A percentile compares a stretch with the other conserved stretches of the same genome.
phyloP scores from a whole-genome alignment of 768 basidiomycete species.

The Lyophyllum shimeji region DNA sequence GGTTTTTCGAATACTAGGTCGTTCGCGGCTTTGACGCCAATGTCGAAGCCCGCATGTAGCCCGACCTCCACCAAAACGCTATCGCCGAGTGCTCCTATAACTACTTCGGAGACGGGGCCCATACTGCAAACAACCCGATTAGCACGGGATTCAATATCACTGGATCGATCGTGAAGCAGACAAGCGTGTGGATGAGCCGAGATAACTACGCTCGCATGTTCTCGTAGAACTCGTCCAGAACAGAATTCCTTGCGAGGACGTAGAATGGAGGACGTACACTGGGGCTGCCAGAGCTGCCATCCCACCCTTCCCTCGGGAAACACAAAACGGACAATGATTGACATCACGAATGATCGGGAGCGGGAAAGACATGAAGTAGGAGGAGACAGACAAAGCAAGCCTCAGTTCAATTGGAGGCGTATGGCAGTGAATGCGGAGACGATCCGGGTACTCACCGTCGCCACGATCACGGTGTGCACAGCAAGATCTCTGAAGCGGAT shows the following conservation, averaged over 20 bases:
- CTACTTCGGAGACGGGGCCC: slow-evolving; percentile 53
- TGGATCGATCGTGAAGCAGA: neutral
- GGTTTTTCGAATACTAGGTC: slow-evolving; percentile 51
- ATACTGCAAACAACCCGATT: slow-evolving; percentile 31
- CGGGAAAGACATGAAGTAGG: neutral
- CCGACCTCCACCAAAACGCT: slow-evolving; percentile 59
- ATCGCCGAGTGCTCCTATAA: slow-evolving; percentile 52
- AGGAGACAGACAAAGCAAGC: neutral
- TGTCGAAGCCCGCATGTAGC: slow-evolving; percentile 52
- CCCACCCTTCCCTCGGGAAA: slow-evolving; percentile 30
- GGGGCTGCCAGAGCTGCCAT: slow-evolving; percentile 42
- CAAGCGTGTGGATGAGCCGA: neutral
- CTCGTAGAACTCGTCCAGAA: neutral
- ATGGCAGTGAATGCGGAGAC: neutral
- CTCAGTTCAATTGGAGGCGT: slow-evolving; percentile 5
- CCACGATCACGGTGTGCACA: slow-evolving; percentile 59
- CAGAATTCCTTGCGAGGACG: neutral
- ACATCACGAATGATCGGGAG: neutral
- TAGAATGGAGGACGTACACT: slow-evolving; percentile 27
- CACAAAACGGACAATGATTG: neutral
- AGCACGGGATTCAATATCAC: neutral
- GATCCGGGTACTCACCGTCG: slow-evolving; percentile 44
- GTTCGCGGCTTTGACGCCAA: slow-evolving; percentile 48
- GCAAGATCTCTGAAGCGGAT: slow-evolving; percentile 63
- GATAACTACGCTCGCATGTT: neutral